These are phyloP conservation scores for Globisporangium rhizosaccharum DNA, from an alignment of 352 stramenopile genomes.

Conservation along the genomic window DNA sequence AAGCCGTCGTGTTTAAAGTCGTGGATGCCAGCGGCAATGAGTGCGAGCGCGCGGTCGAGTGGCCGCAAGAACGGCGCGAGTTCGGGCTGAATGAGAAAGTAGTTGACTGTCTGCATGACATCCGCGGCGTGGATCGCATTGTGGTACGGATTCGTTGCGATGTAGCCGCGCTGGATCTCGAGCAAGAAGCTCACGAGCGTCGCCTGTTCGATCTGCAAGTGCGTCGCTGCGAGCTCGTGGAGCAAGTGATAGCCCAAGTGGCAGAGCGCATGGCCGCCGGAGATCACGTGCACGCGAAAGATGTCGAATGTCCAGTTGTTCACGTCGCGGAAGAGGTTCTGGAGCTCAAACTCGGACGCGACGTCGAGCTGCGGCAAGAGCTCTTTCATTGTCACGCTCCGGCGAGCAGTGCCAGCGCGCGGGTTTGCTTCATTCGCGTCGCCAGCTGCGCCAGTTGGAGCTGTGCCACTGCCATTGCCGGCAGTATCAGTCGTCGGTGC, in stretches of 20 bases:
- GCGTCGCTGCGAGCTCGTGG: constrained; percentile 47
- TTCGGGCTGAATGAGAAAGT: constrained; percentile 76
- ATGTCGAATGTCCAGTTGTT: constrained; percentile 74
- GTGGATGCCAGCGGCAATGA: constrained; percentile 82
- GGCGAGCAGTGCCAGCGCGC: constrained; percentile 6
- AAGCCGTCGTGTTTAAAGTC: constrained; percentile 90
- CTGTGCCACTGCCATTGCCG: constrained; percentile 10
- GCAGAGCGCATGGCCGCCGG: constrained; percentile 63
- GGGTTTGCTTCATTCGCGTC: neutral
- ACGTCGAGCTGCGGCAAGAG: constrained; percentile 52
- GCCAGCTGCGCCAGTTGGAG: neutral
- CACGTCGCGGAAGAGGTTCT: constrained; percentile 52
- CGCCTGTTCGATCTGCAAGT: constrained; percentile 53
- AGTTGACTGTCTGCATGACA: constrained; percentile 87
- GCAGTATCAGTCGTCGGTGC: neutral
- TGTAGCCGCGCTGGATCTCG: constrained; percentile 81
- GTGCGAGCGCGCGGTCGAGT: constrained; percentile 60
- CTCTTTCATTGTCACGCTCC: constrained; percentile 56
- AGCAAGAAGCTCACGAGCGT: constrained; percentile 71
- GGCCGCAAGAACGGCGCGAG: constrained; percentile 69
- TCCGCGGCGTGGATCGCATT: constrained; percentile 88
- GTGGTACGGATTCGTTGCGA: constrained; percentile 84
- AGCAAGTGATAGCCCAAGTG: constrained; percentile 78
- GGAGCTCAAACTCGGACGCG: constrained; percentile 59
- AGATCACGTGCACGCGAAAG: constrained; percentile 66